phyloP scores from a whole-genome alignment of 345 rosid genomes.

The Syzygium aromaticum region DNA sequence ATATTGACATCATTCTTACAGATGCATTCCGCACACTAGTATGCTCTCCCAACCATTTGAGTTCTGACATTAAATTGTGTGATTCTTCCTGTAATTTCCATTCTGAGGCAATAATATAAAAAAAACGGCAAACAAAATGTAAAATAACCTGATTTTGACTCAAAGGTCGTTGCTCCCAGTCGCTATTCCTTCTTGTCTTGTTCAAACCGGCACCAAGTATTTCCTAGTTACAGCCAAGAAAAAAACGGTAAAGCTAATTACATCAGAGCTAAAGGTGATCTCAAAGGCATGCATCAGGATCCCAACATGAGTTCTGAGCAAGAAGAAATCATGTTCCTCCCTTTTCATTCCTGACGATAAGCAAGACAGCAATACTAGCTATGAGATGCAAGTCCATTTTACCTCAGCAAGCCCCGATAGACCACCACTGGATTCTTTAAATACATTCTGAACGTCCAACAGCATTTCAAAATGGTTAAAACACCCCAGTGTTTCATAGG shows the following conservation, averaged over 20 bases:
- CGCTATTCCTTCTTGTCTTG: too few relatives aligned
- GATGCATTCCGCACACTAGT: too few relatives aligned
- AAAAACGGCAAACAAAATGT: too few relatives aligned
- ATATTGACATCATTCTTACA: too few relatives aligned
- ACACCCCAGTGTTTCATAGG: slow-evolving; percentile 68
- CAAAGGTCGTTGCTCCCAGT: too few relatives aligned
- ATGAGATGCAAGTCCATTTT: not conserved
- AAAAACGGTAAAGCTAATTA: not conserved
- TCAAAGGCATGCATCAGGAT: not conserved
- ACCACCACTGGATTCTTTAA: slow-evolving; percentile 66
- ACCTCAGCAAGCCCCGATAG: slow-evolving; percentile 83
- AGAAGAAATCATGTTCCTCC: not conserved
- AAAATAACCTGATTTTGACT: too few relatives aligned
- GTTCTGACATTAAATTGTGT: too few relatives aligned
- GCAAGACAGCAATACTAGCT: not conserved
- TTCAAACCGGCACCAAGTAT: too few relatives aligned
- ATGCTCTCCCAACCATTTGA: too few relatives aligned
- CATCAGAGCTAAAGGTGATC: not conserved
- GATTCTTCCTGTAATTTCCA: too few relatives aligned
- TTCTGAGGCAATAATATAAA: too few relatives aligned
- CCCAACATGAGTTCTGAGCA: not conserved
- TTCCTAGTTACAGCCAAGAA: not conserved
- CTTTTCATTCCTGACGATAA: not conserved
- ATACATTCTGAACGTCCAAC: slow-evolving; percentile 70
- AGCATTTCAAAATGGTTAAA: slow-evolving; percentile 80